Conservation (phyloP, 192 early-diverging fungal species). For the Entophlyctis helioformis region DNA sequence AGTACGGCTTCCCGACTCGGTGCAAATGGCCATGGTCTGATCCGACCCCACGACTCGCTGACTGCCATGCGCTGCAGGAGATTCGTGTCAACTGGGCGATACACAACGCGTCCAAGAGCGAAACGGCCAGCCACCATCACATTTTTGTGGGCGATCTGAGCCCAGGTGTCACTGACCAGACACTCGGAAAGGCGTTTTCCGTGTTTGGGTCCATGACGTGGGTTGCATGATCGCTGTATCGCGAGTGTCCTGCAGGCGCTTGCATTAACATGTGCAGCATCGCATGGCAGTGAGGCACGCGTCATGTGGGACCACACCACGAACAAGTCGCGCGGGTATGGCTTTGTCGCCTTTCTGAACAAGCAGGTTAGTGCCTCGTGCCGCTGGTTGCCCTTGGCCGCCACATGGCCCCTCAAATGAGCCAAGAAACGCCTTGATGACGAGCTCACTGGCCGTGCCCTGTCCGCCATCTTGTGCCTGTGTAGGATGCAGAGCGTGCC, state of each 20-base stretch:
- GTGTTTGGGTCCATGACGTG: conserved; percentile 65
- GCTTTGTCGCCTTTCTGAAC: conserved; percentile 85
- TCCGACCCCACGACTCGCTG: too few species aligned
- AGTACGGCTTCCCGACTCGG: too few species aligned
- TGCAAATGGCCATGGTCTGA: too few species aligned
- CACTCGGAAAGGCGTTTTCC: conserved; percentile 63
- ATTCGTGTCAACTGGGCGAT: conserved; percentile 62
- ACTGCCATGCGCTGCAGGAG: conserved; percentile 40
- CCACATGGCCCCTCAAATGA: too few species aligned
- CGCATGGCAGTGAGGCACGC: conserved; percentile 58
- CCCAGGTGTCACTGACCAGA: conserved; percentile 78
- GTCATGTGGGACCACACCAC: conserved; percentile 88
- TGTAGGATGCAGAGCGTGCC: conserved; percentile 71
- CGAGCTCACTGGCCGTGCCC: too few species aligned
- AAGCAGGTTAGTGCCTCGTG: conserved; percentile 25
- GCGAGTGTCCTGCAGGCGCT: too few species aligned
- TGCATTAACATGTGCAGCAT: too few species aligned
- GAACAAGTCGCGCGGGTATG: conserved; percentile 84
- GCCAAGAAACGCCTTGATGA: too few species aligned
- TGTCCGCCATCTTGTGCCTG: background rate
- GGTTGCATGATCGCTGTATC: conserved; percentile 22
- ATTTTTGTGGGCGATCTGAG: conserved; percentile 91
- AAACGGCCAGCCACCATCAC: conserved; percentile 65
- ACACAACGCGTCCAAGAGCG: conserved; percentile 42
- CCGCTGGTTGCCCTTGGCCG: too few species aligned